Percentiles rank a stretch among this genome's conserved stretches.
These are phyloP conservation scores for Eucalyptus lansdowneana DNA, from an alignment of 345 rosid genomes.

Conservation along the genomic window DNA sequence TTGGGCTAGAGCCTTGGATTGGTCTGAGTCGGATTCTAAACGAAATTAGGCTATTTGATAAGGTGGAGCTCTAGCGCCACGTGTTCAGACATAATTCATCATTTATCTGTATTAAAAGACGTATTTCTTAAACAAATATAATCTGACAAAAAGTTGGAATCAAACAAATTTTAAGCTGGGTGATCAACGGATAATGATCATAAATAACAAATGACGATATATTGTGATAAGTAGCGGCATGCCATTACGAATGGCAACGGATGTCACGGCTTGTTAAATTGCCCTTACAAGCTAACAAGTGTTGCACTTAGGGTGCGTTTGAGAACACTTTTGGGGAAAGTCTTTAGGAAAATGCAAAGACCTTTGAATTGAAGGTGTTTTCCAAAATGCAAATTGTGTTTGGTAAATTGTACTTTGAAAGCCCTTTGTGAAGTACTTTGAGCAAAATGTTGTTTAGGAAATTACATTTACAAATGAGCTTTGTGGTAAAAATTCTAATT, in stretches of 20 bases:
- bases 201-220: neutral
- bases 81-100: neutral
- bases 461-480: no score
- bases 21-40: neutral
- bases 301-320: no score
- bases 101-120: neutral
- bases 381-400: no score
- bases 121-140: neutral
- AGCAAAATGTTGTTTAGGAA: no score
- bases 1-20: neutral
- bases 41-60: accelerated
- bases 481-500: no score
- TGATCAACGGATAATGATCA: neutral
- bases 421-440: no score
- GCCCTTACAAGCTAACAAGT: no score
- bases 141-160: neutral
- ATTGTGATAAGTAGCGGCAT: neutral
- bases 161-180: neutral
- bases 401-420: no score
- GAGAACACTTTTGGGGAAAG: no score
- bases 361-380: no score
- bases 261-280: accelerated
- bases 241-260: accelerated
- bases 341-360: no score
- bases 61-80: neutral